phyloP scores from a whole-genome alignment of 2,329 filamentous ascomycete species.

The Curvularia sp. region DNA sequence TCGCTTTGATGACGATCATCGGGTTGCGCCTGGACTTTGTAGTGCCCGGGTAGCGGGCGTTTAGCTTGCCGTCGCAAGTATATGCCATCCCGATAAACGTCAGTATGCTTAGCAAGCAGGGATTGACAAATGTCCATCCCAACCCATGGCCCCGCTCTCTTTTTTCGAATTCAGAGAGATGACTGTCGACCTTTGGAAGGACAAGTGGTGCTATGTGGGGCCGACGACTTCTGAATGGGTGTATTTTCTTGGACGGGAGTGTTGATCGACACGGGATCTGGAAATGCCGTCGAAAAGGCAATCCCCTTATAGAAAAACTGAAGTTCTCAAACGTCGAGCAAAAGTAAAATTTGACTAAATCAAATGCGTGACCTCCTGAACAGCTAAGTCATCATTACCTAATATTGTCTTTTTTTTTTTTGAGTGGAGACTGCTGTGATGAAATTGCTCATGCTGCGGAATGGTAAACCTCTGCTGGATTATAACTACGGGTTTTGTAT shows the following conservation, averaged over 20 bases:
- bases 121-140: neutral
- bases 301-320: neutral
- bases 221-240: neutral
- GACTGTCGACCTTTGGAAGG: neutral
- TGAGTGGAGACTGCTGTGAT: neutral
- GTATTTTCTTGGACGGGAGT: neutral
- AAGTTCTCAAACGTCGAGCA: neutral
- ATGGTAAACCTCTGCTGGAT: neutral
- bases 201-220: neutral
- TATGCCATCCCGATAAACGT: slow-evolving; percentile 11
- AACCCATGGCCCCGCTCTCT: neutral
- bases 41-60: slow-evolving; percentile 1
- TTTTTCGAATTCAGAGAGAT: neutral
- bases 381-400: neutral
- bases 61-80: slow-evolving; percentile 3
- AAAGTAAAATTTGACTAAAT: neutral
- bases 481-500: neutral
- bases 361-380: neutral
- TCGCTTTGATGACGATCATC: slow-evolving; percentile 2
- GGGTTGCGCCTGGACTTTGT: slow-evolving; percentile 3
- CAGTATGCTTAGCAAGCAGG: slow-evolving; percentile 3
- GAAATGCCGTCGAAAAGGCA: neutral
- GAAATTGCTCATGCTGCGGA: neutral
- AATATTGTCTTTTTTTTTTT: neutral
- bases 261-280: neutral